A percentile compares a stretch with the other conserved stretches of the same genome.
These are phyloP conservation scores for Nakazawaea molendinolei DNA, from an alignment of 805 yeast species.

Conservation along the genomic window DNA sequence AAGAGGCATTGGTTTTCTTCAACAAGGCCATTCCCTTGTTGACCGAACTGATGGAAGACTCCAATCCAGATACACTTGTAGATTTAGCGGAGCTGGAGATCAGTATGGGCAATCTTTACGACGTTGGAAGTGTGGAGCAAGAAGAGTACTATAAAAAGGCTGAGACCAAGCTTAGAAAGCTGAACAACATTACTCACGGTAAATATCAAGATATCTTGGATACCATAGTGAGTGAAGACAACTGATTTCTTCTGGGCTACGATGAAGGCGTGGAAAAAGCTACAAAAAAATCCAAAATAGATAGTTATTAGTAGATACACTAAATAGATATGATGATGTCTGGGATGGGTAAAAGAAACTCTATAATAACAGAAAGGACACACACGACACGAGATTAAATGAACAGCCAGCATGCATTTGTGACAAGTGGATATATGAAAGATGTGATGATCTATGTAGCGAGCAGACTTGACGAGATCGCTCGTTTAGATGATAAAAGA, in stretches of 20 bases:
- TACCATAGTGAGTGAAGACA: constrained; percentile 30
- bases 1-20: constrained; percentile 40
- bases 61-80: constrained; percentile 78
- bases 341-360: no score
- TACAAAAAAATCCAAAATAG: no score
- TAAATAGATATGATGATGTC: background rate
- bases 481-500: no score
- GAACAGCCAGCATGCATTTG: no score
- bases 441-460: no score
- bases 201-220: constrained; percentile 60
- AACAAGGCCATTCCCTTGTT: constrained; percentile 51
- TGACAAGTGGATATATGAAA: no score
- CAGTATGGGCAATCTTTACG: constrained; percentile 67
- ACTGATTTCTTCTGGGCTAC: no score
- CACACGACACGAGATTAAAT: no score
- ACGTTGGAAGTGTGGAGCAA: constrained; percentile 61
- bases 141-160: constrained; percentile 63
- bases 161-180: constrained; percentile 57
- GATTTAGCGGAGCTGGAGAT: constrained; percentile 82
- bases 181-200: constrained; percentile 77
- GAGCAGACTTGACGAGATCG: no score
- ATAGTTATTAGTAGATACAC: background rate
- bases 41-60: constrained; percentile 53
- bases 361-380: no score
- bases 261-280: no score